These are phyloP conservation scores for Leucocoprinus sp. DNA, from an alignment of 768 basidiomycete species.

Conservation along the genomic window DNA sequence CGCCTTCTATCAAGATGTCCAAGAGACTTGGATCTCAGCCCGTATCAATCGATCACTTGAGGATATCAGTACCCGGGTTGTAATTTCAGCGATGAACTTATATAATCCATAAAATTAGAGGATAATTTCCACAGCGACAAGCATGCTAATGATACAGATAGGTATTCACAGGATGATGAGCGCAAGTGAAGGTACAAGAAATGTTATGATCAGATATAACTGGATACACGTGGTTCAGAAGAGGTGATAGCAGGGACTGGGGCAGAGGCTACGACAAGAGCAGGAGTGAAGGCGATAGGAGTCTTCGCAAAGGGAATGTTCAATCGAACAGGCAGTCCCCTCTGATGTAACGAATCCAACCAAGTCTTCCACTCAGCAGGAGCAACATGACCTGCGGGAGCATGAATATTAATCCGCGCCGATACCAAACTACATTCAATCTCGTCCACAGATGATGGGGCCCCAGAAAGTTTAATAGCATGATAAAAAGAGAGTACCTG, in stretches of 20 bases:
- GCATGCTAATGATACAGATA: not conserved
- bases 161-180: not conserved
- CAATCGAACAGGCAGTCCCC: slow-evolving; percentile 8
- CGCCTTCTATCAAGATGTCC: slow-evolving; percentile 6
- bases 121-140: not conserved
- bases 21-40: not conserved
- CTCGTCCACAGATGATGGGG: not conserved
- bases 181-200: too few relatives aligned
- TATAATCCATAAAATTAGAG: not conserved
- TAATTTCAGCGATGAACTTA: not conserved
- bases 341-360: slow-evolving; percentile 8
- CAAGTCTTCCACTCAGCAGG: slow-evolving; percentile 10
- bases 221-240: not conserved
- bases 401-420: slow-evolving; percentile 6
- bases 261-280: slow-evolving; percentile 1
- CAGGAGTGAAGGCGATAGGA: slow-evolving; percentile 5
- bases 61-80: not conserved
- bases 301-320: slow-evolving; percentile 10
- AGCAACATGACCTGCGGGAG: slow-evolving; percentile 6
- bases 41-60: slow-evolving; percentile 1
- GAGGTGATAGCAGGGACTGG: not conserved
- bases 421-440: not conserved
- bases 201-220: not conserved
- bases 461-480: not conserved
- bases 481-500: not conserved